These are phyloP conservation scores for Xylaria castorea DNA, from an alignment of 495 filamentous ascomycete species.

Conservation along the genomic window DNA sequence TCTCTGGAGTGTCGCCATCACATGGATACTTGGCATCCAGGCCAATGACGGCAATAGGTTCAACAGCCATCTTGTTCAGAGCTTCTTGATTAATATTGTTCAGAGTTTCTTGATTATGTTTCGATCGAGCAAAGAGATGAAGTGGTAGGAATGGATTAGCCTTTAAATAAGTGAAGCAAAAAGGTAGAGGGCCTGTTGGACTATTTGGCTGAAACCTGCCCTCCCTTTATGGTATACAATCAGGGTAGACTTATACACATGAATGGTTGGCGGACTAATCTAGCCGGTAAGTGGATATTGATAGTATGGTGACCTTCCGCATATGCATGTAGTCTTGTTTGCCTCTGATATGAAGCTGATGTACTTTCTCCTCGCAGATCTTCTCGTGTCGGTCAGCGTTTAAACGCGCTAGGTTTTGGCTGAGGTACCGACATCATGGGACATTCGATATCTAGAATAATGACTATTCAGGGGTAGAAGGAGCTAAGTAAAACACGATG, in stretches of 20 bases:
- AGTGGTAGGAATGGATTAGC: too few species aligned
- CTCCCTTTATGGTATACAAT: too few species aligned
- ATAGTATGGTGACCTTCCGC: too few species aligned
- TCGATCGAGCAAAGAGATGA: neutral
- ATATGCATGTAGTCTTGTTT: too few species aligned
- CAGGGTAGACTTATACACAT: too few species aligned
- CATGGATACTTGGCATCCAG: conserved; percentile 48
- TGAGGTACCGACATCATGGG: neutral
- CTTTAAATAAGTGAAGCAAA: too few species aligned
- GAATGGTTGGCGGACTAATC: too few species aligned
- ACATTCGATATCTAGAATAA: neutral
- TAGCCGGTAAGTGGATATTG: too few species aligned
- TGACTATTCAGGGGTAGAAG: neutral
- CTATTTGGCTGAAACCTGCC: too few species aligned
- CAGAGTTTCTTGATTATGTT: neutral
- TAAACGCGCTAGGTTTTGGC: neutral
- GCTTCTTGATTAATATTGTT: too few species aligned
- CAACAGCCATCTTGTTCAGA: conserved; percentile 3
- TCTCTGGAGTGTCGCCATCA: conserved; percentile 49
- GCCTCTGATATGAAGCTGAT: too few species aligned
- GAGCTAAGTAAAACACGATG: neutral
- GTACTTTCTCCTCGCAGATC: neutral
- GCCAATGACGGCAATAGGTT: conserved; percentile 51
- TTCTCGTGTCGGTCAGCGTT: neutral
- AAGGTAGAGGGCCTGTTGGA: too few species aligned